Evolutionary conservation across 768 basidiomycete genomes (phyloP).

Genomic region (Auricularia sp.): DNA sequence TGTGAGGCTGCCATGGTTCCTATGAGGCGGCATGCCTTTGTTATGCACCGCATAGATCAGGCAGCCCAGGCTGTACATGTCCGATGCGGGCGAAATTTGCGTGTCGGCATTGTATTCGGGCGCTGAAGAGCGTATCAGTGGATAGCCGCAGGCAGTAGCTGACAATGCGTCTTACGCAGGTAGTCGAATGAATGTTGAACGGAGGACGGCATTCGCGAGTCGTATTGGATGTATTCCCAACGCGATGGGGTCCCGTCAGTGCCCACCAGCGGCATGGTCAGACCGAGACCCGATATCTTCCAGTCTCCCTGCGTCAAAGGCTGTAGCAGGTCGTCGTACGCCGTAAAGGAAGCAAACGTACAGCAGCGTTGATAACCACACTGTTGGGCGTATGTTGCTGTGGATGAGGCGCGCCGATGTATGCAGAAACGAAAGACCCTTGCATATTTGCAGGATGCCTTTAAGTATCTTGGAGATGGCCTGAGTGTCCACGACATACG

Average conservation of each 20-base stretch:
- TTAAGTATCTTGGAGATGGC: slow-evolving; percentile 68
- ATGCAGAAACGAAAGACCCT: slow-evolving; percentile 84
- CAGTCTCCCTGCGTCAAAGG: slow-evolving; percentile 70
- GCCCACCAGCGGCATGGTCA: slow-evolving; percentile 66
- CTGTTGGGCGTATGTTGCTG: slow-evolving; percentile 82
- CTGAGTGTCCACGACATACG: neutral
- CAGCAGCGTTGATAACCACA: slow-evolving; percentile 81
- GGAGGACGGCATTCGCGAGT: slow-evolving; percentile 66
- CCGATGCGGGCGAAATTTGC: slow-evolving; percentile 72
- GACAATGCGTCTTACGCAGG: slow-evolving; percentile 48
- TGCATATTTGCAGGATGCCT: slow-evolving; percentile 87
- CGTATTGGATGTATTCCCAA: slow-evolving; percentile 88
- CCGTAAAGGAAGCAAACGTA: slow-evolving; percentile 20
- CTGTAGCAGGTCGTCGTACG: neutral
- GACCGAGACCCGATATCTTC: slow-evolving; percentile 87
- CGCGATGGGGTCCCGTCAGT: slow-evolving; percentile 62
- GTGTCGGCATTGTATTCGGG: slow-evolving; percentile 94
- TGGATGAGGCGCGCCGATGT: slow-evolving; percentile 87
- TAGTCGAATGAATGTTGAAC: slow-evolving; percentile 92
- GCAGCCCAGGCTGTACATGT: slow-evolving; percentile 89
- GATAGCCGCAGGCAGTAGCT: no score
- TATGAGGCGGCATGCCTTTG: slow-evolving; percentile 79
- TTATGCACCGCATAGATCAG: slow-evolving; percentile 86
- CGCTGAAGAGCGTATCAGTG: slow-evolving; percentile 32
- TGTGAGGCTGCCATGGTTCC: slow-evolving; percentile 66